phyloP scores from a whole-genome alignment of 2,329 filamentous ascomycete species.

The Penicillium palitans region DNA sequence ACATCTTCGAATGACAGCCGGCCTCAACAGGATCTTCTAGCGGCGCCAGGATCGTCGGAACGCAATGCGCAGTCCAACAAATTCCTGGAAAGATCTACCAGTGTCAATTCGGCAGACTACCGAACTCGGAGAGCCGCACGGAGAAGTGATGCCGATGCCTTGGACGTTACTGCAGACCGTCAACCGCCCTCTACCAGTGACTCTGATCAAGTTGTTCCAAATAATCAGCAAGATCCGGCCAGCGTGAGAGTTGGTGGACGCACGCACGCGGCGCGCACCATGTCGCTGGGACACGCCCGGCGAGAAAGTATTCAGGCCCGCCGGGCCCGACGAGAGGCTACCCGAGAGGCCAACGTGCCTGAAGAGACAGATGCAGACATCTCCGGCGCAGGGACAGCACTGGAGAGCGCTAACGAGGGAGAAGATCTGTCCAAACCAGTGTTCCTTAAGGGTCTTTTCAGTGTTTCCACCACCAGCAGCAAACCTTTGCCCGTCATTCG shows the following conservation, averaged over 20 bases:
- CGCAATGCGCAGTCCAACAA: slow-evolving; percentile 62
- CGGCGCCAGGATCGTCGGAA: slow-evolving; percentile 67
- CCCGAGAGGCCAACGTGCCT: slow-evolving; percentile 73
- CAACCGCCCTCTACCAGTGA: slow-evolving; percentile 75
- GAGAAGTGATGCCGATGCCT: slow-evolving; percentile 55
- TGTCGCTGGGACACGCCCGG: slow-evolving; percentile 84
- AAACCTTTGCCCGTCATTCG: slow-evolving; percentile 85
- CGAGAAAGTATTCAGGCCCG: slow-evolving; percentile 90
- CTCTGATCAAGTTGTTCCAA: slow-evolving; percentile 69
- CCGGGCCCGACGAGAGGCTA: slow-evolving; percentile 70
- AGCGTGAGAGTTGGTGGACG: slow-evolving; percentile 53
- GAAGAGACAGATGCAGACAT: slow-evolving; percentile 88
- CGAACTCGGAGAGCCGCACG: slow-evolving; percentile 62
- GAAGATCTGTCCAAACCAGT: slow-evolving; percentile 85
- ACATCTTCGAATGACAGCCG: slow-evolving; percentile 61
- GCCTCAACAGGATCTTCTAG: slow-evolving; percentile 73
- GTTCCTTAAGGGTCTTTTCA: slow-evolving; percentile 94
- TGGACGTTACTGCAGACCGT: slow-evolving; percentile 54
- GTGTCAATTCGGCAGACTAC: slow-evolving; percentile 85
- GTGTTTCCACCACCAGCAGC: slow-evolving; percentile 92
- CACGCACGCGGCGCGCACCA: slow-evolving; percentile 70
- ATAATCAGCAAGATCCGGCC: slow-evolving; percentile 47
- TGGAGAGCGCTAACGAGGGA: slow-evolving; percentile 55
- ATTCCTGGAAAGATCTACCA: slow-evolving; percentile 80
- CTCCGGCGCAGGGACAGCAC: slow-evolving; percentile 54